Conservation (phyloP, 225 moss, liverwort and hornwort genomes). For the Polytrichum formosum region DNA sequence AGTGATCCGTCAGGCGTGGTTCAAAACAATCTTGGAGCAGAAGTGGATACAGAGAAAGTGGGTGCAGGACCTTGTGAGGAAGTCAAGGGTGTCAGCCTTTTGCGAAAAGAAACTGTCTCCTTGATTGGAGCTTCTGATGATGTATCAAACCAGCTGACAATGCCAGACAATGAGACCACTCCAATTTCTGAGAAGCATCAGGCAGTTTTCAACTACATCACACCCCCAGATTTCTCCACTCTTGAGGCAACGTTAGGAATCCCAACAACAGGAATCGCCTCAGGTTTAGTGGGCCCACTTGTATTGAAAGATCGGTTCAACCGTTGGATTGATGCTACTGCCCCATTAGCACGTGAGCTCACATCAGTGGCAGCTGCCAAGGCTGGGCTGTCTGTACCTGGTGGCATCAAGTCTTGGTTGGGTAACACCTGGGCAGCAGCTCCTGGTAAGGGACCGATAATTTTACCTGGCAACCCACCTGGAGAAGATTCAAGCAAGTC, state of each 20-base stretch:
- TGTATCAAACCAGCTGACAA: not conserved
- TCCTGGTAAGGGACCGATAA: not conserved
- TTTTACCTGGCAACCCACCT: not conserved
- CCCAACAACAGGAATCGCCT: conserved; percentile 1
- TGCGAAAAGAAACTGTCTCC: not conserved
- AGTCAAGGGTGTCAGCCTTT: not conserved
- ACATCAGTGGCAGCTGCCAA: conserved; percentile 18
- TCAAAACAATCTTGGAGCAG: not conserved
- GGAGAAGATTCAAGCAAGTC: not conserved
- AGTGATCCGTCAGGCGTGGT: not conserved
- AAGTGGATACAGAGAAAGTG: not conserved
- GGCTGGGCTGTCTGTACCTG: conserved; percentile 12
- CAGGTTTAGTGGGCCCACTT: conserved; percentile 3
- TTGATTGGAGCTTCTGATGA: not conserved
- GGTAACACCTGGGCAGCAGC: conserved; percentile 10
- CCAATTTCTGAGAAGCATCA: not conserved
- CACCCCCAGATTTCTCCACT: conserved; percentile 4
- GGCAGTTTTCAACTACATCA: conserved; percentile 2
- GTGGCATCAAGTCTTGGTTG: conserved; percentile 19
- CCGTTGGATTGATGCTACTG: conserved; percentile 15
- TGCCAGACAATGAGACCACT: not conserved
- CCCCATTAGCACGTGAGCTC: conserved; percentile 13
- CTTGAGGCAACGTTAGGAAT: conserved; percentile 3
- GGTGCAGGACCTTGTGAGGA: not conserved
- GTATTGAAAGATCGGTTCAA: conserved; percentile 13